Base-by-base conservation (phyloP, 805 yeast species). In the Kodamaea kaohsiungensis region DNA sequence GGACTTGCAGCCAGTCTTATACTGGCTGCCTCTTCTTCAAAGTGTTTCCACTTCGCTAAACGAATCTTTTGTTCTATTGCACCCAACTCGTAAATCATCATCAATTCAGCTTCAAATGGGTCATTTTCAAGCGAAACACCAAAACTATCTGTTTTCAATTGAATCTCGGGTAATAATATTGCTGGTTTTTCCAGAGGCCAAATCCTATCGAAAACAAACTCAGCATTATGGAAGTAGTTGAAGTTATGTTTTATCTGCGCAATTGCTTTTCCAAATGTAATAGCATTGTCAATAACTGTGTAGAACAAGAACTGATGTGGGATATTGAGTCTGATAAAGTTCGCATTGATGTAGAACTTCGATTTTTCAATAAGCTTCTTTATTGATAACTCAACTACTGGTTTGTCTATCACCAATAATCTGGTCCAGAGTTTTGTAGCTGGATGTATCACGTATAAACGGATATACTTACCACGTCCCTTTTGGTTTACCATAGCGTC, bases 111-210 rank as follows among this genome's bases (percentile, higher is more conserved):
- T 68, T 93, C 98, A 66, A 92, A 91, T 7, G 96, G 93, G 68
- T 93, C 98, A 67, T 89, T 96, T 53, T 89, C 96, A 58, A 91
- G 76, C 19, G 87, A 78, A 39, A 91, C 71, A 3, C 87, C 75
- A 57, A 89, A 76, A 42, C 81, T 73, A 5, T 75, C 75, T 0
- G 96, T 75, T 43, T 72, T 78, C 38, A 91, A 59, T 18, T 80
- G 77, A 1, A 90, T 70, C 17, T 70, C 72, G 12, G 92, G 92
- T 7, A 93, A 72, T 15, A 71, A 56, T 3, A 74, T 58, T 0
- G 82, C 78, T 0, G 73, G 67, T n/a, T 70, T 72, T 58, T 47
- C 77, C 56, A 15, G 51, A 45, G 81, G 73, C 57, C 65, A 51
- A 65, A 80, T 54, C 64, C 59, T 61, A 35, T 61, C 68, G 47